A percentile compares a stretch with the other conserved stretches of the same genome.
Evolutionary conservation across 306 rosid species (phyloP).

Genomic region (Ochetophila trinervis): DNA sequence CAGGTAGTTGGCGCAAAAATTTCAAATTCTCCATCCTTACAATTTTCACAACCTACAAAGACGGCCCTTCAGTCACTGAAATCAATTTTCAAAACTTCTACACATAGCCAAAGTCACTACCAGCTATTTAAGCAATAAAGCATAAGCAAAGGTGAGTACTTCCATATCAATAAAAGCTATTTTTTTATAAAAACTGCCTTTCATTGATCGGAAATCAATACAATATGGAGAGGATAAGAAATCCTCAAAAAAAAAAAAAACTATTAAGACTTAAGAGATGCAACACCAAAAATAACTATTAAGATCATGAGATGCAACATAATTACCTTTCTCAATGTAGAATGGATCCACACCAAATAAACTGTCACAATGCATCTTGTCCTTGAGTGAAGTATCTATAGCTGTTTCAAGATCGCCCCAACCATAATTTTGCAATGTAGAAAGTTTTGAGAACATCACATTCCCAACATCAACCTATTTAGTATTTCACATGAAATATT

Average conservation of each 20-base stretch:
- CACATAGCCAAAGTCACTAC: too few relatives aligned
- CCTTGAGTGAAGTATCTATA: conserved; percentile 28
- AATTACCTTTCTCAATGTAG: conserved; percentile 70
- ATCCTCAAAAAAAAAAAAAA: too few relatives aligned
- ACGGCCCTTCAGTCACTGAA: conserved; percentile 10
- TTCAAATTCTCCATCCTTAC: conserved; percentile 57
- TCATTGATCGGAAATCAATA: too few relatives aligned
- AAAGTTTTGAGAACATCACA: conserved; percentile 41
- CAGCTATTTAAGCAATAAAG: background rate
- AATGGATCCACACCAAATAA: conserved; percentile 73
- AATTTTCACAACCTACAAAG: conserved; percentile 44
- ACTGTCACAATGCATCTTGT: conserved; percentile 34
- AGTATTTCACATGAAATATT: background rate
- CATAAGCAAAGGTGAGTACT: background rate
- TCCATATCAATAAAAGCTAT: background rate
- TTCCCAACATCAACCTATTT: conserved; percentile 43
- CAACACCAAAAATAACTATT: background rate
- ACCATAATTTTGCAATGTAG: conserved; percentile 57
- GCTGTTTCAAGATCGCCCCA: conserved; percentile 58
- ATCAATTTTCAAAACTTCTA: background rate
- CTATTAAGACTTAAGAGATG: too few relatives aligned
- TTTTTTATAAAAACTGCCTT: too few relatives aligned
- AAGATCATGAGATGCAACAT: background rate
- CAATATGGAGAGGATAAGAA: too few relatives aligned
- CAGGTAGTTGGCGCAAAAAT: conserved; percentile 79